phyloP scores from a whole-genome alignment of 2,329 filamentous ascomycete genomes.

The Fusarium sp. region DNA sequence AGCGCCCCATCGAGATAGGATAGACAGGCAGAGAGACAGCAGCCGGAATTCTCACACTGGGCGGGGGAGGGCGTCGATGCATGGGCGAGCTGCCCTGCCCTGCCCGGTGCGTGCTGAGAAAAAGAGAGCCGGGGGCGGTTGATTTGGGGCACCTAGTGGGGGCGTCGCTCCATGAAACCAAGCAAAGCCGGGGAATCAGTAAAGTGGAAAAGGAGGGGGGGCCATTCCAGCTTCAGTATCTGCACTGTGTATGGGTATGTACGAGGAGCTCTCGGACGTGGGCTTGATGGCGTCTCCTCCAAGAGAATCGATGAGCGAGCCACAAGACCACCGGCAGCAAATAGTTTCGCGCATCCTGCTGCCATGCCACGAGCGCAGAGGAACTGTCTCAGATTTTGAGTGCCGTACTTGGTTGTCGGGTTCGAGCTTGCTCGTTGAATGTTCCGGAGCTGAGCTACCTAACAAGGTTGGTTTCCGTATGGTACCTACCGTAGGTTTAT shows the following conservation, averaged over 20 bases:
- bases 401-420: slow-evolving; percentile 21
- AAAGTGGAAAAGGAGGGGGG: slow-evolving; percentile 18
- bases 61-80: slow-evolving; percentile 37
- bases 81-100: slow-evolving; percentile 10
- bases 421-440: slow-evolving; percentile 11
- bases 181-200: slow-evolving; percentile 30
- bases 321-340: slow-evolving; percentile 22
- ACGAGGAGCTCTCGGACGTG: neutral
- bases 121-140: neutral
- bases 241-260: slow-evolving; percentile 11
- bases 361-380: slow-evolving; percentile 16
- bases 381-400: slow-evolving; percentile 32
- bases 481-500: neutral
- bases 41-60: slow-evolving; percentile 38
- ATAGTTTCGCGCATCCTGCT: slow-evolving; percentile 32
- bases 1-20: slow-evolving; percentile 34
- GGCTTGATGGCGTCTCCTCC: slow-evolving; percentile 15
- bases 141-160: slow-evolving; percentile 22
- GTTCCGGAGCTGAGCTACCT: neutral
- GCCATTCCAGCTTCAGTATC: slow-evolving; percentile 11
- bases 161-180: slow-evolving; percentile 36
- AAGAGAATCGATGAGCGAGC: slow-evolving; percentile 20
- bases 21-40: slow-evolving; percentile 7
- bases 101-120: slow-evolving; percentile 8
- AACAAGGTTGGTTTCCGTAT: neutral